phyloP scores from a whole-genome alignment of 2,329 filamentous ascomycete species.

The Rhynchosporium graminicola region DNA sequence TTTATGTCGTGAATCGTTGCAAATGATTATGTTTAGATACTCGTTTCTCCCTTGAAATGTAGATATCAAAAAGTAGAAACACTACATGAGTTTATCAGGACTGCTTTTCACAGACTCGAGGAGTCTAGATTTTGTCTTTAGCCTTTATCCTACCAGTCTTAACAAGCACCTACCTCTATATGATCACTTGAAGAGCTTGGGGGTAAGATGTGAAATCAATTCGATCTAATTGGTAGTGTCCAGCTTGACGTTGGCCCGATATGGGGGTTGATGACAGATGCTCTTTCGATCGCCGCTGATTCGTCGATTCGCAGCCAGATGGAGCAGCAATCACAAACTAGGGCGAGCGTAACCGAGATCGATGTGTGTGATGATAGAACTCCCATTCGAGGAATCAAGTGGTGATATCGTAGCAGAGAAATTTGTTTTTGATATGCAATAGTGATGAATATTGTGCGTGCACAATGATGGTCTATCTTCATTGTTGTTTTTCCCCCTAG shows the following conservation, averaged over 20 bases:
- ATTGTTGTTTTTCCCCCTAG: slow-evolving; percentile 4
- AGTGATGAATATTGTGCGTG: neutral
- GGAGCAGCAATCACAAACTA: slow-evolving; percentile 2
- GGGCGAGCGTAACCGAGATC: slow-evolving; percentile 1
- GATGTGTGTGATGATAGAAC: neutral
- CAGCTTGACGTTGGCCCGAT: slow-evolving; percentile 8
- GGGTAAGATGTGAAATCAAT: slow-evolving; percentile 21
- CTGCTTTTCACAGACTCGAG: no score
- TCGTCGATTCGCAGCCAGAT: slow-evolving; percentile 10
- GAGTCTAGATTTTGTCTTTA: neutral
- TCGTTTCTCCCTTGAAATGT: neutral
- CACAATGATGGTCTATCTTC: slow-evolving; percentile 10
- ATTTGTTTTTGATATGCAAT: neutral
- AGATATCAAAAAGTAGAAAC: no score
- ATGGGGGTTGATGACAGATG: slow-evolving; percentile 17
- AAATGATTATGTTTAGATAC: neutral
- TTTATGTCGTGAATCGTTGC: neutral
- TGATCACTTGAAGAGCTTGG: slow-evolving; percentile 6
- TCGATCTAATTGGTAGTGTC: slow-evolving; percentile 15
- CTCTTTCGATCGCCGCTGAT: slow-evolving; percentile 15
- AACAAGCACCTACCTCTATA: slow-evolving; percentile 9
- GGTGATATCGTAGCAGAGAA: neutral
- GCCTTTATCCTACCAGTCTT: neutral
- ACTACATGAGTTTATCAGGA: no score
- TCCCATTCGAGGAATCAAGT: neutral